Evolutionary conservation across 2,329 filamentous ascomycete genomes (phyloP).

Genomic region (Penicillium verrucosum): DNA sequence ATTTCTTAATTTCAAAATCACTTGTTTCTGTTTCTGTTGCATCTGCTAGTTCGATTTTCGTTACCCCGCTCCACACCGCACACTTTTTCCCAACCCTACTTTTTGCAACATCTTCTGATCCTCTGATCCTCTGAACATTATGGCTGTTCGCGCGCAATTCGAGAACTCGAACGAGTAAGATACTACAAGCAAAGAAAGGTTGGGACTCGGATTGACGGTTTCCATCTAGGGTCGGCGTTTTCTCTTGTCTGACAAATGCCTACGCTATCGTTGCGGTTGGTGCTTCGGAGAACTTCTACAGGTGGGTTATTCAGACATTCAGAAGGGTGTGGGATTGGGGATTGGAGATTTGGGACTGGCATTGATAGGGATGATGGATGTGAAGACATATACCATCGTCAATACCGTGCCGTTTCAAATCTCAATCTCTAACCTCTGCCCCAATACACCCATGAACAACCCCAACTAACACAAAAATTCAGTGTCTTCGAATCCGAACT

Average conservation of each 20-base stretch:
- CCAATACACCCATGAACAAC: background rate
- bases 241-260: conserved; percentile 93
- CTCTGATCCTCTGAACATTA: conserved; percentile 22
- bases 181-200: background rate
- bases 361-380: background rate
- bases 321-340: background rate
- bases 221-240: conserved; percentile 80
- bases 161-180: conserved; percentile 51
- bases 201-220: background rate
- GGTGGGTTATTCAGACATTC: conserved; percentile 45
- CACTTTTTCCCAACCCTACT: conserved; percentile 1
- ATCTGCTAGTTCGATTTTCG: conserved; percentile 7
- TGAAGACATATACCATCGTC: background rate
- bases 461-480: conserved; percentile 11
- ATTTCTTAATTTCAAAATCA: background rate
- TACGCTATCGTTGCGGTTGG: conserved; percentile 93
- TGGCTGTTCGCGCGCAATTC: conserved; percentile 50
- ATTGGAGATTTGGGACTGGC: background rate
- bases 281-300: conserved; percentile 98
- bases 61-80: conserved; percentile 8
- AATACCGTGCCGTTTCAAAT: background rate
- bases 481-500: conserved; percentile 97
- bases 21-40: background rate
- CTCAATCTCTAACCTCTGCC: background rate
- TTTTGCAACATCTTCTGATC: background rate